These are phyloP conservation scores for Lactarius hengduanensis DNA, from an alignment of 768 basidiomycete genomes.

Conservation along the genomic window DNA sequence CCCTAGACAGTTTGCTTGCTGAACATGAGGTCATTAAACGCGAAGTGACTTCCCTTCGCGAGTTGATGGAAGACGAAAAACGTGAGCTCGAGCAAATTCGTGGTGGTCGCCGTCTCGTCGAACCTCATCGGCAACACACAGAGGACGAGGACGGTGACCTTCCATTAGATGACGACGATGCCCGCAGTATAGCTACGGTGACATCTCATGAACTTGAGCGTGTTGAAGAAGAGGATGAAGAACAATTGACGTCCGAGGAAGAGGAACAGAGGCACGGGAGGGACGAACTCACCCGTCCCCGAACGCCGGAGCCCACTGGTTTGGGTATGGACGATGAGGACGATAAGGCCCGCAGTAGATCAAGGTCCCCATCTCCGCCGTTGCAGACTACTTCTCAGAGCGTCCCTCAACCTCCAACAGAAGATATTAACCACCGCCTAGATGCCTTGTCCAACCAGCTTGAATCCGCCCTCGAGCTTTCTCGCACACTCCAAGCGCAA, in stretches of 20 bases:
- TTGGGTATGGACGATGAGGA: slow-evolving; percentile 51
- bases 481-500: slow-evolving; percentile 70
- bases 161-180: slow-evolving; percentile 49
- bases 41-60: slow-evolving; percentile 71
- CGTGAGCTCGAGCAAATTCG: slow-evolving; percentile 45
- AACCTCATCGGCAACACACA: slow-evolving; percentile 19
- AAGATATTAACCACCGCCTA: slow-evolving; percentile 64
- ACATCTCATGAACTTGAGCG: slow-evolving; percentile 66
- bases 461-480: slow-evolving; percentile 70
- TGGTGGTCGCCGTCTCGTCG: slow-evolving; percentile 27
- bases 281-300: slow-evolving; percentile 65
- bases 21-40: slow-evolving; percentile 84
- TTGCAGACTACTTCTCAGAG: slow-evolving; percentile 26
- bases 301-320: slow-evolving; percentile 76
- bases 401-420: slow-evolving; percentile 38
- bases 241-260: slow-evolving; percentile 43
- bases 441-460: slow-evolving; percentile 66
- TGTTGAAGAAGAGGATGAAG: slow-evolving; percentile 76
- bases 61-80: slow-evolving; percentile 66
- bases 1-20: slow-evolving; percentile 73
- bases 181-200: slow-evolving; percentile 69
- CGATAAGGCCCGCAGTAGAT: slow-evolving; percentile 40
- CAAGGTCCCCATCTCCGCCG: slow-evolving; percentile 32
- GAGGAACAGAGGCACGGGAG: slow-evolving; percentile 45
- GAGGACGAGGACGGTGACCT: slow-evolving; percentile 35